Percentiles rank a stretch among this genome's conserved stretches.
Evolutionary conservation across 75 land plant genomes (phyloP).

Genomic region (Gnetum montanum): DNA sequence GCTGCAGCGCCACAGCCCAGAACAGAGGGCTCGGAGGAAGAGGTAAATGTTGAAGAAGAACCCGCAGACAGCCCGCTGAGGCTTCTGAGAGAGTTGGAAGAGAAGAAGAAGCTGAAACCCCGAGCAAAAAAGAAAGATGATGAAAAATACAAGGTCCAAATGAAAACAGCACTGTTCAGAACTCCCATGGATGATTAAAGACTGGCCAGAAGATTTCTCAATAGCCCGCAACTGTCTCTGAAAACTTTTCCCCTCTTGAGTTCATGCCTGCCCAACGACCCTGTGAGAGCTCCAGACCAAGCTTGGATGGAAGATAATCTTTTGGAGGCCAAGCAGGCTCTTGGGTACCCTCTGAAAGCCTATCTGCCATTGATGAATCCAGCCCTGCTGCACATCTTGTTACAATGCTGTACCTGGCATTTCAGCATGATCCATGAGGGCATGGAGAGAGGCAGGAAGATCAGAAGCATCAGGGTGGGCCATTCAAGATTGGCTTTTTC

Average conservation of each 20-base stretch:
- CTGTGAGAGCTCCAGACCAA: constrained; percentile 48
- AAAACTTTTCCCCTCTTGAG: constrained; percentile 71
- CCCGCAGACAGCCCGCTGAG: constrained; percentile 62
- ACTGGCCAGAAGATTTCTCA: constrained; percentile 62
- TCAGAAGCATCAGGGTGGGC: constrained; percentile 50
- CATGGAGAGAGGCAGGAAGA: constrained; percentile 29
- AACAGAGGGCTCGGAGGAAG: no score
- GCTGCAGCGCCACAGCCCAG: no score
- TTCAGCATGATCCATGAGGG: constrained; percentile 76
- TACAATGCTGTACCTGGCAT: constrained; percentile 72
- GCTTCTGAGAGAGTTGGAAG: constrained; percentile 44
- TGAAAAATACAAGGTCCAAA: constrained; percentile 39
- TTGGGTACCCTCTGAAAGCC: constrained; percentile 68
- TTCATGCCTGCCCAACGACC: constrained; percentile 66
- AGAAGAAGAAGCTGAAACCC: constrained; percentile 23
- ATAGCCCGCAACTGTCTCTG: constrained; percentile 67
- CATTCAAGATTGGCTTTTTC: constrained; percentile 82
- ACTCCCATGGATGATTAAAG: constrained; percentile 72
- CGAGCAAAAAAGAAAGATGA: constrained; percentile 9
- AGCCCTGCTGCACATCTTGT: constrained; percentile 79
- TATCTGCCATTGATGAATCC: constrained; percentile 33
- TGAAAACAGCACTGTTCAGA: constrained; percentile 43
- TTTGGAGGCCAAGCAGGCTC: constrained; percentile 77
- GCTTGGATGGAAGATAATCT: constrained; percentile 87
- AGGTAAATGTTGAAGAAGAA: no score